Evolutionary conservation across 2,329 filamentous ascomycete genomes (phyloP), one percentile per base, ranked within the genome.

Genomic region (Aspergillus ibericus): DNA sequence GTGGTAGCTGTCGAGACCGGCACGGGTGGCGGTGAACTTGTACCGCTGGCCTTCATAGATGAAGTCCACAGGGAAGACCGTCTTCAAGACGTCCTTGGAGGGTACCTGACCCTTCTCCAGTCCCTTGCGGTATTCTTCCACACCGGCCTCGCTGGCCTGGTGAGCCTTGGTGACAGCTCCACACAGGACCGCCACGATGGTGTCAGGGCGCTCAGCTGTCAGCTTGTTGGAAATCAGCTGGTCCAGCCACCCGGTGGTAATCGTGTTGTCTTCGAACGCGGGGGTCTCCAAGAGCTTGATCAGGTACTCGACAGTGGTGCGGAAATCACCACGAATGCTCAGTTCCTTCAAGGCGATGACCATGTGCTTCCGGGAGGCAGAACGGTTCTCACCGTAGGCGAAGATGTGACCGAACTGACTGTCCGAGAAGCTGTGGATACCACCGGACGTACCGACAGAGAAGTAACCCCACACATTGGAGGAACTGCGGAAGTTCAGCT

Each of bases 401-500:
- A 99, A 99, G 68, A 99, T 99, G 80, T 99, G 95, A 79, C 95
- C 95, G 70, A 99, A 99, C 74, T 99, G 95, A 72, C 91, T 96
- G 81, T 99, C 95, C 7, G 95, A 98, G 84, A 96, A 99, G 78
- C 92, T 97, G 86, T 99, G 95, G 66, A 99, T 99, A 78, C 93
- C 93, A 81, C 93, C 93, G 56, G 92, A 89, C 9, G 93, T 95
- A 81, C 93, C 91, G 76, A 99, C 95, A 54, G 95, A 99, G 87
- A 99, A 99, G 80, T 99, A 99, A 84, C 95, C 95, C 95, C 95
- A 99, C 57, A 98, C 95, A 68, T 99, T 99, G 63, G 95, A 98
- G 76, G 92, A 96, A 82, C 90, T 96, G 74, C 95, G 87, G 87
- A 99, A 99, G 84, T 99, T 99, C 72, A 99, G 83, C 74, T 99